Conservation (phyloP, 371 early-diverging fungal species). For the Syncephalastrum contaminatum region DNA sequence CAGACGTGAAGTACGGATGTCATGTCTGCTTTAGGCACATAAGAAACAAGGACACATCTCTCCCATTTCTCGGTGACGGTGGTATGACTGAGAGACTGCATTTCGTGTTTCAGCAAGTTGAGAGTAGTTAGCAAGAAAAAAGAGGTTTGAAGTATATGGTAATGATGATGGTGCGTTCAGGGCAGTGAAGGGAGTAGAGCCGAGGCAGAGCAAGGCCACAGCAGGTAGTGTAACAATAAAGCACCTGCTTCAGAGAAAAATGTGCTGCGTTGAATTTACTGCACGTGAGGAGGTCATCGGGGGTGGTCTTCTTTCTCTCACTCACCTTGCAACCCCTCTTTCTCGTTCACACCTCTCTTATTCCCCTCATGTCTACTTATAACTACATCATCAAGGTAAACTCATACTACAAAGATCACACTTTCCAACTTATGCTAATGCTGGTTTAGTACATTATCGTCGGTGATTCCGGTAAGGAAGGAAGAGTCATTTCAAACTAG, state of each 20-base stretch:
- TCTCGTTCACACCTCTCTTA: slow-evolving; percentile 8
- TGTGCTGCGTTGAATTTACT: too few relatives aligned
- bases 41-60: too few relatives aligned
- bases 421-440: background rate
- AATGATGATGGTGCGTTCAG: background rate
- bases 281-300: too few relatives aligned
- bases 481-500: background rate
- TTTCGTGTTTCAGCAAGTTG: too few relatives aligned
- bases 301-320: background rate
- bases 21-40: too few relatives aligned
- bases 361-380: slow-evolving; percentile 30
- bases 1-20: background rate
- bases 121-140: background rate
- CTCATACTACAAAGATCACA: background rate
- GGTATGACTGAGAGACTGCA: too few relatives aligned
- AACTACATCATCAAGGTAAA: slow-evolving; percentile 47
- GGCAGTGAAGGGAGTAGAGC: too few relatives aligned
- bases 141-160: background rate
- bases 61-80: too few relatives aligned
- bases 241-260: too few relatives aligned
- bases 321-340: slow-evolving; percentile 6
- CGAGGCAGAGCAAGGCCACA: too few relatives aligned
- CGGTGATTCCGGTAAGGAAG: slow-evolving; percentile 42
- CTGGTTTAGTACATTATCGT: slow-evolving; percentile 41
- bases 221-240: too few relatives aligned